Evolutionary conservation across 441 rosid species (phyloP).

Genomic region (Populus tomentosa): DNA sequence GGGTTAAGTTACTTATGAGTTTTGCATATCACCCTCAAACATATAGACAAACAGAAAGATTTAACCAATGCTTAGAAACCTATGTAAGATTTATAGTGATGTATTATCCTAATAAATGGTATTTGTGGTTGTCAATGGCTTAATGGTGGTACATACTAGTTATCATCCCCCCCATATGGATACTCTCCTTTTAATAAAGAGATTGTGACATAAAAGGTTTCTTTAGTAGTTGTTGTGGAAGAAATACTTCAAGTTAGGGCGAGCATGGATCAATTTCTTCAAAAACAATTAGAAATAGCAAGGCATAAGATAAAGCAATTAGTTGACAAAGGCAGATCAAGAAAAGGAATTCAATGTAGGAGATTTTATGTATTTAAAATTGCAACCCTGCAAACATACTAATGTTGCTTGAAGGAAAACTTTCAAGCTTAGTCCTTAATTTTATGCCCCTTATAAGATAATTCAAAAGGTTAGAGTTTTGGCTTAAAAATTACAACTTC

Average conservation of each 20-base stretch:
- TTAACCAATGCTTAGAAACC: not conserved
- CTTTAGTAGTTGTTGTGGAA: too few species aligned
- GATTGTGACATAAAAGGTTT: not conserved
- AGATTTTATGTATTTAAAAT: too few species aligned
- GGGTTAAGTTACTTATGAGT: not conserved
- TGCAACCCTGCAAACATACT: not conserved
- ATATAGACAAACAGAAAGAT: not conserved
- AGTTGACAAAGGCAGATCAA: fast-evolving
- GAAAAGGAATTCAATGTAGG: too few species aligned
- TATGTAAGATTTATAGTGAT: not conserved
- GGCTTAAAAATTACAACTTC: not conserved
- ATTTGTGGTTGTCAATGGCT: not conserved
- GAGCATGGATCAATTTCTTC: too few species aligned
- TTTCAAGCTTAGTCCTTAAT: not conserved
- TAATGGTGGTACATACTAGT: not conserved
- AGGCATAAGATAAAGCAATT: not conserved
- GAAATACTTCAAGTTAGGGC: too few species aligned
- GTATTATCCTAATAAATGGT: not conserved
- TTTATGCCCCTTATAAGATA: not conserved
- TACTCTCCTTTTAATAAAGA: not conserved
- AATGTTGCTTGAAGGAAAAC: not conserved
- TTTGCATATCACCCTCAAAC: not conserved
- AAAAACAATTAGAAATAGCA: too few species aligned
- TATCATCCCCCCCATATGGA: not conserved
- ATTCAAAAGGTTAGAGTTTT: not conserved